Base-by-base conservation (phyloP, 208 protist genomes). In the Angomonas deanei region DNA sequence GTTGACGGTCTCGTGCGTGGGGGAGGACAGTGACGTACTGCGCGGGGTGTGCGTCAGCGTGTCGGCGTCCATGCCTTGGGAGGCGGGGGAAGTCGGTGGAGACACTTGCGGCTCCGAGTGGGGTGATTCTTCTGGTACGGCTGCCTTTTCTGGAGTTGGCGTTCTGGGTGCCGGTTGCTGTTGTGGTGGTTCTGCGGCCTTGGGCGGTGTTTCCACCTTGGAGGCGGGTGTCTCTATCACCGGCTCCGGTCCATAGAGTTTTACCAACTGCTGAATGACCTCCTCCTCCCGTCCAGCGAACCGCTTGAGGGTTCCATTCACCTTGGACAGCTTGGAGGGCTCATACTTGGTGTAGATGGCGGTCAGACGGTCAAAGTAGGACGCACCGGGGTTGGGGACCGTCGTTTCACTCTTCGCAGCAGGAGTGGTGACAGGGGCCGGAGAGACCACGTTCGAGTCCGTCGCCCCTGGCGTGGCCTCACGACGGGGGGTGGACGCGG, bases 241-340 rank as follows among this genome's bases (percentile, higher is more conserved):
- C 21, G 83, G 82, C 63, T 92, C 88, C 0, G 84, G 80, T 10
- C 84, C 88, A 66, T 92, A 91, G 61, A 85, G 82, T 57, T 80
- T 77, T 26, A 92, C 61, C 10, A 92, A 72, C 62, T 90, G 70
- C 50, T 71, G 70, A 38, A 92, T 79, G 11, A 88, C 79, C 19
- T 74, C 77, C 33, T 92, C 84, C 50, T 92, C 84, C 3, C 74
- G 71, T 6, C 82, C 88, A 10, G 71, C 68, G 65, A 78, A 88
- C 33, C 81, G 79, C 60, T 73, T 65, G 30, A 94, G 67, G 10
- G 82, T 85, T 6, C 73, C 78, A 36, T 80, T 63, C 1, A 91
- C 85, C 24, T 78, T 80, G 33, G 67, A 68, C 31, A 88, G 66
- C 64, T 91, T 91, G 30, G 67, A 52, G 24, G 84, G 82, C 33